These are phyloP conservation scores for Pseudopithomyces chartarum DNA, from an alignment of 2,329 filamentous ascomycete species.

Conservation along the genomic window DNA sequence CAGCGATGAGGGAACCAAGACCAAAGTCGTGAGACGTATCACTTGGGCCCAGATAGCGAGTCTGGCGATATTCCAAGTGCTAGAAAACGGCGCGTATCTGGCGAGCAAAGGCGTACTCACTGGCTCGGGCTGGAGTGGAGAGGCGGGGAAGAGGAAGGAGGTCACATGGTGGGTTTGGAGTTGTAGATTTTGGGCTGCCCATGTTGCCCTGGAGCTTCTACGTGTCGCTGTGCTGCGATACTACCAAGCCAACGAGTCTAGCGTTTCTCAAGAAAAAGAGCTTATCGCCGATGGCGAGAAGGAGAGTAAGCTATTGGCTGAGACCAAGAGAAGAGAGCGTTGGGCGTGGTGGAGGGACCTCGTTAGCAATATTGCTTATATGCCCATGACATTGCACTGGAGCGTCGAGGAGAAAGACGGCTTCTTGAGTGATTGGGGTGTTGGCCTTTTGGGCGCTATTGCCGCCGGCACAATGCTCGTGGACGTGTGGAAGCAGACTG, in stretches of 20 bases:
- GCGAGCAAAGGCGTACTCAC: conserved; percentile 71
- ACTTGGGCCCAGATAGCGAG: conserved; percentile 70
- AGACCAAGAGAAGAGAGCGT: conserved; percentile 34
- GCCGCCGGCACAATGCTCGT: conserved; percentile 50
- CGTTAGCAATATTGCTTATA: conserved; percentile 74
- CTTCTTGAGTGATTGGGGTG: conserved; percentile 61
- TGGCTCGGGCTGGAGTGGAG: conserved; percentile 53
- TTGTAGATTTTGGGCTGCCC: conserved; percentile 78
- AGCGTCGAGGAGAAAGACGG: conserved; percentile 66
- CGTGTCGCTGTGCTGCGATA: conserved; percentile 58
- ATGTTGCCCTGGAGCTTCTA: conserved; percentile 76
- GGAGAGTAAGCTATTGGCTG: conserved; percentile 51
- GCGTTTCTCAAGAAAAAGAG: conserved; percentile 15
- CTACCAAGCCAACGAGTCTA: conserved; percentile 8
- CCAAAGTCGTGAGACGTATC: conserved; percentile 49
- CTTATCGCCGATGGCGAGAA: conserved; percentile 50
- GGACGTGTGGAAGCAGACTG: conserved; percentile 52
- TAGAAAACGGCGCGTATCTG: conserved; percentile 86
- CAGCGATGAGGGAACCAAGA: conserved; percentile 28
- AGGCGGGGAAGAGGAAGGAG: conserved; percentile 55
- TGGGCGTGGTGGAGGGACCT: conserved; percentile 68
- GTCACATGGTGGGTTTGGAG: conserved; percentile 71
- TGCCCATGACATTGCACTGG: conserved; percentile 85
- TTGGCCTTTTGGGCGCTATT: conserved; percentile 64
- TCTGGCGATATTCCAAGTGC: conserved; percentile 72